phyloP scores from a whole-genome alignment of 768 basidiomycete species.

The Suillus fuscotomentosus region DNA sequence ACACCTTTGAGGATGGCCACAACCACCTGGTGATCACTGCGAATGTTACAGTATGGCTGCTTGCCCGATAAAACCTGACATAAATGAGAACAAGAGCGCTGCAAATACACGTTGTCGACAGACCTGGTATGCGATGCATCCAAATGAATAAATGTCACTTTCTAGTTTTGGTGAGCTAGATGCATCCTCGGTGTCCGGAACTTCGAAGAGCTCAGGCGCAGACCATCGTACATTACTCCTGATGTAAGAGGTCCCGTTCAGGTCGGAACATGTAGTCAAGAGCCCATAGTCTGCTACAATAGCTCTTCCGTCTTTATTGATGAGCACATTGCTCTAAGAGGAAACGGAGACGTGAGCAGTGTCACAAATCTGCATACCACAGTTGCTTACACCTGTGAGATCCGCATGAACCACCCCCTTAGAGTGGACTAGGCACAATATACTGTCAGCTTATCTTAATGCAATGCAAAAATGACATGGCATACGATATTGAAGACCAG shows the following conservation, averaged over 20 bases:
- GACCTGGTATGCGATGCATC: not conserved
- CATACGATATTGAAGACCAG: conserved; percentile 9
- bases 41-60: conserved; percentile 1
- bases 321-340: conserved; percentile 1
- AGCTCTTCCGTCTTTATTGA: not conserved
- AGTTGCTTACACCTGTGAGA: not conserved
- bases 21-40: conserved; percentile 3
- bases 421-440: not conserved
- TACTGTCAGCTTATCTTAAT: not conserved
- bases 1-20: conserved; percentile 11
- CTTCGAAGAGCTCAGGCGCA: conserved; percentile 27
- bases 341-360: not conserved
- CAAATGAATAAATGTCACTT: not conserved
- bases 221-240: conserved; percentile 30
- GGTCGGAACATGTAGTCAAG: not conserved
- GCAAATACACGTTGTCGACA: not conserved
- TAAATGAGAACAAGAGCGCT: not conserved
- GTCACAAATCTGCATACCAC: not conserved
- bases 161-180: not conserved
- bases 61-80: not conserved
- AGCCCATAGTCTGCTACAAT: not conserved
- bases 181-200: conserved; percentile 6
- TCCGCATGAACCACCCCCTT: not conserved
- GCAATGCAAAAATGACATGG: not conserved
- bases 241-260: conserved; percentile 3